These are phyloP conservation scores for Didymella lethalis DNA, from an alignment of 2,329 filamentous ascomycete species.

Conservation along the genomic window DNA sequence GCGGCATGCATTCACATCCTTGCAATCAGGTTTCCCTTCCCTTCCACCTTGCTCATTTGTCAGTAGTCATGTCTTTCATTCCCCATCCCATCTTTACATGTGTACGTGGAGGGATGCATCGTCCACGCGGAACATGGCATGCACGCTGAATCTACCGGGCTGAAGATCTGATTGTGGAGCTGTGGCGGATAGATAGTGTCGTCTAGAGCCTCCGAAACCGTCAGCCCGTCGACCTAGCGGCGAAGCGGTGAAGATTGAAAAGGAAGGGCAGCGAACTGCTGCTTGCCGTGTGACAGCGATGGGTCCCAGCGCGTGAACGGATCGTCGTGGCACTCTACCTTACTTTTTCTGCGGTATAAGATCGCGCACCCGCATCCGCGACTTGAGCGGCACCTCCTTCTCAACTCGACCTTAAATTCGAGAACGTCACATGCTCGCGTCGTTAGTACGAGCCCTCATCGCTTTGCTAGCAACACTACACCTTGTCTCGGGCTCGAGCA, in stretches of 20 bases:
- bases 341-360: slow-evolving; percentile 4
- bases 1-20: background rate
- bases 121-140: slow-evolving; percentile 1
- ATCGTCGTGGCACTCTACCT: slow-evolving; percentile 8
- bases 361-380: background rate
- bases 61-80: background rate
- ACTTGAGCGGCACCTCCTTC: background rate
- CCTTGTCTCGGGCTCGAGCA: slow-evolving; percentile 23
- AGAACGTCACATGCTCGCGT: slow-evolving; percentile 18
- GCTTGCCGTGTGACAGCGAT: slow-evolving; percentile 9
- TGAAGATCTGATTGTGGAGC: slow-evolving; percentile 15
- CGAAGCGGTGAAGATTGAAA: slow-evolving; percentile 12
- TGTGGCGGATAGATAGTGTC: slow-evolving; percentile 11
- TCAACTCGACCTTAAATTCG: background rate
- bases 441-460: slow-evolving; percentile 9
- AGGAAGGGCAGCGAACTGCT: slow-evolving; percentile 1
- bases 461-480: slow-evolving; percentile 23
- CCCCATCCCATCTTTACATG: background rate
- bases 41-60: slow-evolving; percentile 1
- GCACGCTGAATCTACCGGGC: slow-evolving; percentile 2
- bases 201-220: slow-evolving; percentile 6
- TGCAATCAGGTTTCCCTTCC: background rate
- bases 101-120: background rate
- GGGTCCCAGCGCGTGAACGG: slow-evolving; percentile 2
- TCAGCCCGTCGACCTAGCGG: slow-evolving; percentile 15